Evolutionary conservation across 306 rosid genomes (phyloP), one percentile per base, ranked within the genome.

Genomic region (Cicer bijugum): DNA sequence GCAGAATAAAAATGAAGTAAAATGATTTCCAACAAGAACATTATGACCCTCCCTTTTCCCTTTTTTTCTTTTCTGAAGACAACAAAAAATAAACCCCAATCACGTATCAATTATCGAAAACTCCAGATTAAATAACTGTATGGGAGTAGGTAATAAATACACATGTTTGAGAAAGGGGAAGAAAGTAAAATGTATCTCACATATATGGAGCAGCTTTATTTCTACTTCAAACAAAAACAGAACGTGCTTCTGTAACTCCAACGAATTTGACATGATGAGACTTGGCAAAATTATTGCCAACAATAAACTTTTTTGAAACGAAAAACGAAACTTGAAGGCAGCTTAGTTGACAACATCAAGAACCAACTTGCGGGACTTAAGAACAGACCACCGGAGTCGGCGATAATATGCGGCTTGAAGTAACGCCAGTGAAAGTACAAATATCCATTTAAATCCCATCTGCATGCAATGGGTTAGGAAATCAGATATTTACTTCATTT

Each of bases 401-500:
- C 99, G 91, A 81, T 88, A 95, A 48, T 95, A 95, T 0, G 86
- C 99, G 14, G 99, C 99, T 85, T 91, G 97, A 72, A 95, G 92
- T 37, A 95, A 80, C 14, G 99, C 99, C 73, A 95, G 75, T 28
- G 99, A 90, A 17, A 95, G 88, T 53, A 95, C 96, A 57, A 95
- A 95, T 72, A 95, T 95, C 99, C 97, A 95, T 63, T 95, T 95
- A 78, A 95, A 95, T 72, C 99, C 99, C 99, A 95, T 95, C 99
- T 95, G 96, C 77, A 80, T 38, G 52, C 7, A 57, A 19, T 69
- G 9, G 33, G 1, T 20, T 16, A 80, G 60, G 59, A 64, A 45
- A 66, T 4, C 28, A 4, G 42, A 71, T 15, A 70, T 12, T 17
- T 64, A 33, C 43, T 43, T 53, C 37, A 16, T 64, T 50, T 44